phyloP scores from a whole-genome alignment of 352 stramenopile genomes.

The Aphanomyces invadans region DNA sequence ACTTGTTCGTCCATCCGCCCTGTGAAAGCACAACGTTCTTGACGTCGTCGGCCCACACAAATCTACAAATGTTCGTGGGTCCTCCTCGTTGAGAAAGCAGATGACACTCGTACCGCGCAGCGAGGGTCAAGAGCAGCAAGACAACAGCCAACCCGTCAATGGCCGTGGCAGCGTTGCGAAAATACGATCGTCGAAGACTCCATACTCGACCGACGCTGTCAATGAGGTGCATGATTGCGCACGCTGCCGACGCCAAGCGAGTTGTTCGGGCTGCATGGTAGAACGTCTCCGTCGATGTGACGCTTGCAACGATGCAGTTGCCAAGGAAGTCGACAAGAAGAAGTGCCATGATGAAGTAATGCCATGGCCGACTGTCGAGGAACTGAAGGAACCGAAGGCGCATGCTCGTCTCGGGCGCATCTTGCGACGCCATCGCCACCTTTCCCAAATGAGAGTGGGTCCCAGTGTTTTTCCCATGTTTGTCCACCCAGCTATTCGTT shows the following conservation, averaged over 20 bases:
- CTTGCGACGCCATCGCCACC: background rate
- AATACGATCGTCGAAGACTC: conserved; percentile 56
- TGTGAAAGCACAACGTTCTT: background rate
- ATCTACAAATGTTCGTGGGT: conserved; percentile 11
- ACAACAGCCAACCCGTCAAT: conserved; percentile 66
- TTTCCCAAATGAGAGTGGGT: too few species aligned
- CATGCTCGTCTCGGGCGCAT: background rate
- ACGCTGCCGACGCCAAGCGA: conserved; percentile 59
- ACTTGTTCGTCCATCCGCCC: background rate
- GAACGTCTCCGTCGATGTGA: conserved; percentile 57
- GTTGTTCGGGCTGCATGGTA: conserved; percentile 56
- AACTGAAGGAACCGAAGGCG: conserved; percentile 6
- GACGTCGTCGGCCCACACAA: background rate
- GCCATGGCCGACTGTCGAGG: conserved; percentile 3
- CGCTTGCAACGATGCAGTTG: conserved; percentile 70
- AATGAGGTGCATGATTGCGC: conserved; percentile 76
- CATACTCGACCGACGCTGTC: conserved; percentile 72
- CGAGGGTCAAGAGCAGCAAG: conserved; percentile 49
- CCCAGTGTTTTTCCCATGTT: background rate
- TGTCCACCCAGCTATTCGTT: background rate
- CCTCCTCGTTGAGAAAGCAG: conserved; percentile 24
- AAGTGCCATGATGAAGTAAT: conserved; percentile 6
- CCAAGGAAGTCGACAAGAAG: conserved; percentile 83
- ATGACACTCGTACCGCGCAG: conserved; percentile 41
- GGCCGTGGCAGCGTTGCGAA: conserved; percentile 74